A percentile compares a stretch with the other conserved stretches of the same genome.
Conservation (phyloP, 2,329 filamentous ascomycete genomes). For the Fusarium verticillioides region DNA sequence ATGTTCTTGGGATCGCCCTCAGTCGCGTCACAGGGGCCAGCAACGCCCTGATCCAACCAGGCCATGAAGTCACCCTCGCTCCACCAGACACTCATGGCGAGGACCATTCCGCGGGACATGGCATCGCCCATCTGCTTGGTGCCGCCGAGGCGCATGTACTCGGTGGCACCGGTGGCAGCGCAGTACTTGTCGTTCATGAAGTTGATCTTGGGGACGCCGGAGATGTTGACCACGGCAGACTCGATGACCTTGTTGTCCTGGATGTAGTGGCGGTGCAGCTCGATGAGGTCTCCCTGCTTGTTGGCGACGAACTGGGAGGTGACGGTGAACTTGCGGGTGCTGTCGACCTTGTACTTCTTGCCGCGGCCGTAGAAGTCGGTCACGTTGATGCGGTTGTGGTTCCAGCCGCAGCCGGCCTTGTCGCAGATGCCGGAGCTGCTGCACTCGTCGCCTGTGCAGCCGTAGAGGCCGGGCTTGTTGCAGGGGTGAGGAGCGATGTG, state of each 20-base stretch:
- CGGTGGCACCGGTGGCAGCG: slow-evolving; percentile 44
- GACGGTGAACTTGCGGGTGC: slow-evolving; percentile 55
- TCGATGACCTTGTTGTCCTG: slow-evolving; percentile 47
- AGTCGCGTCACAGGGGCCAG: slow-evolving; percentile 64
- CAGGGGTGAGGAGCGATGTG: slow-evolving; percentile 62
- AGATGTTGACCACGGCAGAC: slow-evolving; percentile 31
- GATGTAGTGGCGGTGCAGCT: slow-evolving; percentile 60
- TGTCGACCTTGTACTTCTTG: slow-evolving; percentile 49
- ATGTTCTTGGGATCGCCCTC: slow-evolving; percentile 64
- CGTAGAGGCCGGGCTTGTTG: slow-evolving; percentile 55
- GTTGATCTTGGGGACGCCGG: slow-evolving; percentile 48
- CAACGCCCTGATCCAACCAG: slow-evolving; percentile 60
- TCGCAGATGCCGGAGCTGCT: slow-evolving; percentile 54
- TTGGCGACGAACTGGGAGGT: slow-evolving; percentile 61
- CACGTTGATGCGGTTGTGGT: slow-evolving; percentile 51
- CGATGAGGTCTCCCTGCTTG: slow-evolving; percentile 56
- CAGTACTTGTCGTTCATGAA: slow-evolving; percentile 53
- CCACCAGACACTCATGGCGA: slow-evolving; percentile 66
- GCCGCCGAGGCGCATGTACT: slow-evolving; percentile 53
- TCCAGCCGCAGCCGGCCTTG: slow-evolving; percentile 57
- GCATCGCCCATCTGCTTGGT: slow-evolving; percentile 58
- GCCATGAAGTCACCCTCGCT: slow-evolving; percentile 62
- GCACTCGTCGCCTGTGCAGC: slow-evolving; percentile 57
- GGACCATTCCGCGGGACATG: slow-evolving; percentile 60
- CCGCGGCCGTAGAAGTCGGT: slow-evolving; percentile 50